Percentiles rank a stretch among this genome's conserved stretches.
Evolutionary conservation across 1,139 yeast species (phyloP).

Genomic region (Lodderomyces margitis): DNA sequence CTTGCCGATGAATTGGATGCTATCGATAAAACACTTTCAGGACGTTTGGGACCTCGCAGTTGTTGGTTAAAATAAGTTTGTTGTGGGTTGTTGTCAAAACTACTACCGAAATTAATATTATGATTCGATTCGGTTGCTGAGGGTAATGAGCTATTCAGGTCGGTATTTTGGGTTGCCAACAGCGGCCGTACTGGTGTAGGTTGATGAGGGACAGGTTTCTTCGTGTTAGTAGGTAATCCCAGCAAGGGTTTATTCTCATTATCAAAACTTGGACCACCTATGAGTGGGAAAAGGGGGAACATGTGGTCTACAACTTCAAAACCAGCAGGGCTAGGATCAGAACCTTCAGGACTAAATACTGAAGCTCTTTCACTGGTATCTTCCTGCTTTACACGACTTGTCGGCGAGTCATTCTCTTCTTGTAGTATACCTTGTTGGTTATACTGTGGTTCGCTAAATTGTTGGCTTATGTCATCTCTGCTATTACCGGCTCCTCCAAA

Average conservation of each 20-base stretch:
- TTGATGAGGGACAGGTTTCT: constrained; percentile 7
- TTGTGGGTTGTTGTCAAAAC: not conserved
- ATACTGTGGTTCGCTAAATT: not conserved
- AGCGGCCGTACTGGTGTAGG: constrained; percentile 12
- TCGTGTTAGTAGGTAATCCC: constrained; percentile 15
- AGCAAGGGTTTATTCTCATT: constrained; percentile 38
- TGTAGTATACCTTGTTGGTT: not conserved
- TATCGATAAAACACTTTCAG: constrained; percentile 43
- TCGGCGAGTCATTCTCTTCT: not conserved
- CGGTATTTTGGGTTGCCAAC: not conserved
- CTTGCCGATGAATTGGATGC: constrained; percentile 39
- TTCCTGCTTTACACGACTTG: not conserved
- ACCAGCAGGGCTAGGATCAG: constrained; percentile 12
- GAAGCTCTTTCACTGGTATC: not conserved
- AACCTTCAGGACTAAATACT: not conserved
- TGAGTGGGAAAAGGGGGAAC: constrained; percentile 54
- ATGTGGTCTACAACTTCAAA: constrained; percentile 25
- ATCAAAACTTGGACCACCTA: constrained; percentile 46
- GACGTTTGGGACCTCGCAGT: constrained; percentile 33
- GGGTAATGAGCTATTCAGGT: constrained; percentile 2
- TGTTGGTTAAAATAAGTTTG: constrained; percentile 16
- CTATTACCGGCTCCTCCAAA: not conserved
- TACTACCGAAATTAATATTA: constrained; percentile 3
- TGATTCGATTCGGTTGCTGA: constrained; percentile 1
- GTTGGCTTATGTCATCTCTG: not conserved